These are phyloP conservation scores for Penicillium ochrochloron DNA, from an alignment of 495 filamentous ascomycete genomes.

Conservation along the genomic window DNA sequence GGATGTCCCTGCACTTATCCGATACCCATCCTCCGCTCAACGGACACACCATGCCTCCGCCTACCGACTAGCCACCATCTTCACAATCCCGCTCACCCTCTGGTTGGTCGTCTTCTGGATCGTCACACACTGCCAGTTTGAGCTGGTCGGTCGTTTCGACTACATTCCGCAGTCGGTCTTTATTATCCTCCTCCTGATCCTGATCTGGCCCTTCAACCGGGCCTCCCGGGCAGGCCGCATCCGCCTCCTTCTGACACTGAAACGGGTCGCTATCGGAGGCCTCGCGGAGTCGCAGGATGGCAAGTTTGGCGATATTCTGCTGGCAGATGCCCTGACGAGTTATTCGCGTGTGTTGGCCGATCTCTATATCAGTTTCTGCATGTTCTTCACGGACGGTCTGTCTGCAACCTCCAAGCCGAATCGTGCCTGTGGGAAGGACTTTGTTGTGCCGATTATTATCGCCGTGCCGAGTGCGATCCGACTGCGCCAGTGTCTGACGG, in stretches of 20 bases:
- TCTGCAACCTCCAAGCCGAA: slow-evolving; percentile 81
- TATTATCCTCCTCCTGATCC: slow-evolving; percentile 65
- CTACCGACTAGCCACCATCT: slow-evolving; percentile 78
- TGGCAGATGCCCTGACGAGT: slow-evolving; percentile 94
- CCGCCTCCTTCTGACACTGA: slow-evolving; percentile 71
- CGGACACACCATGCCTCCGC: slow-evolving; percentile 75
- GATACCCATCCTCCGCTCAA: slow-evolving; percentile 73
- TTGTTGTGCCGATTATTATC: slow-evolving; percentile 79
- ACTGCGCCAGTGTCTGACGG: slow-evolving; percentile 88
- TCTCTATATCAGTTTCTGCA: slow-evolving; percentile 85
- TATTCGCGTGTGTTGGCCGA: slow-evolving; percentile 92
- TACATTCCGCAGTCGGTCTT: slow-evolving; percentile 83
- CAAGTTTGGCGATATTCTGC: slow-evolving; percentile 90
- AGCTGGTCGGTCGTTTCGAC: slow-evolving; percentile 72
- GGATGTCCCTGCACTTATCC: slow-evolving; percentile 80
- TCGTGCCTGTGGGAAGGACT: slow-evolving; percentile 74
- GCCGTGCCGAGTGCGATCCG: slow-evolving; percentile 83
- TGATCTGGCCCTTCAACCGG: slow-evolving; percentile 73
- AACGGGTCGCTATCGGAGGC: slow-evolving; percentile 75
- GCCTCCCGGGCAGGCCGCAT: slow-evolving; percentile 74
- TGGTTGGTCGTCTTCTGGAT: slow-evolving; percentile 83
- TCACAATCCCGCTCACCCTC: slow-evolving; percentile 68
- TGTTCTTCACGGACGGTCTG: slow-evolving; percentile 73
- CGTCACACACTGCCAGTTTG: slow-evolving; percentile 68
- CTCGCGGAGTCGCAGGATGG: slow-evolving; percentile 80